A percentile compares a stretch with the other conserved stretches of the same genome.
phyloP scores from a whole-genome alignment of 257 asterid genomes.

The Fraxinus pennsylvanica region DNA sequence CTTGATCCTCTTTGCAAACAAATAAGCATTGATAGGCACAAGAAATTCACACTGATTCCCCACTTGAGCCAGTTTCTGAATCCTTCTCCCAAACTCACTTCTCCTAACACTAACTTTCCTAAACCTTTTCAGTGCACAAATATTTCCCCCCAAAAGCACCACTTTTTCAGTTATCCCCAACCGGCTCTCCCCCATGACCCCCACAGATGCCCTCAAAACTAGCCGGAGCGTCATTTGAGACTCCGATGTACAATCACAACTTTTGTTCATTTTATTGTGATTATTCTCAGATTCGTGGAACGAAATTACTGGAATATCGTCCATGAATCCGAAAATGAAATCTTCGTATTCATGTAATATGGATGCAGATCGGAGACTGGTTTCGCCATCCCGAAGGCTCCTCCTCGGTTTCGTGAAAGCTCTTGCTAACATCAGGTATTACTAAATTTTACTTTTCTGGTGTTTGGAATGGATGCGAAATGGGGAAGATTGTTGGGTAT shows the following conservation, averaged over 20 bases:
- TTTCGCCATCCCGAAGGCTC: slow-evolving; percentile 32
- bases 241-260: neutral
- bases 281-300: slow-evolving; percentile 14
- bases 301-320: slow-evolving; percentile 43
- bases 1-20: slow-evolving; percentile 63
- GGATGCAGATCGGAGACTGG: slow-evolving; percentile 42
- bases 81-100: slow-evolving; percentile 50
- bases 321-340: slow-evolving; percentile 42
- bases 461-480: neutral
- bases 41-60: slow-evolving; percentile 42
- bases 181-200: slow-evolving; percentile 52
- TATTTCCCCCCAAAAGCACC: slow-evolving; percentile 47
- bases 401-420: slow-evolving; percentile 42
- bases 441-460: too few species aligned
- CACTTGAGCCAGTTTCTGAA: slow-evolving; percentile 36
- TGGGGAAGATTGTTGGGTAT: neutral
- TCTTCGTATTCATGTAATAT: slow-evolving; percentile 44
- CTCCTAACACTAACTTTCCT: slow-evolving; percentile 37
- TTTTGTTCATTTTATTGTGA: neutral
- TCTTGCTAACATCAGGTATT: slow-evolving; percentile 41
- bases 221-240: slow-evolving; percentile 43
- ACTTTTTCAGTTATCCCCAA: slow-evolving; percentile 59
- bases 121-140: slow-evolving; percentile 52
- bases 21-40: slow-evolving; percentile 52
- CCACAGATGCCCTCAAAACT: slow-evolving; percentile 57